These are phyloP conservation scores for Cyberlindnera euphorbiiphila DNA, from an alignment of 805 yeast genomes.

Conservation along the genomic window DNA sequence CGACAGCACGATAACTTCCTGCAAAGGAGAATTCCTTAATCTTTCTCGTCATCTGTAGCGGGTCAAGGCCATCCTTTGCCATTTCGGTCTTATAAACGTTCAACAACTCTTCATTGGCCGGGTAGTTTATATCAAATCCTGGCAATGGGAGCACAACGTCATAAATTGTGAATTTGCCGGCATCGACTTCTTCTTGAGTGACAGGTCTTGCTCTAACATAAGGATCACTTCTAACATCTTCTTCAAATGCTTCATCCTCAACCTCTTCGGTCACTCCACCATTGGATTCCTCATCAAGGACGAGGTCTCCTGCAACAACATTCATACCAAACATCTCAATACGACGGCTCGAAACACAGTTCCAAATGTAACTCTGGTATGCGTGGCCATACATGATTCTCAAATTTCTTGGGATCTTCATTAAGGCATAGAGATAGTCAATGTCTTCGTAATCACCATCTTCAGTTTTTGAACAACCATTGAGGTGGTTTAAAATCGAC, in stretches of 20 bases:
- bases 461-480: conserved; percentile 44
- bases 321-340: conserved; percentile 63
- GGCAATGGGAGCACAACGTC: conserved; percentile 96
- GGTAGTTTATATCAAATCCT: conserved; percentile 89
- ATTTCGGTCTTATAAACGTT: conserved; percentile 66
- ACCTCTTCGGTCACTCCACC: conserved; percentile 16
- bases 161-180: conserved; percentile 57
- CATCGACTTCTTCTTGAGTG: conserved; percentile 65
- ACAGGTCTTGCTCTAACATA: conserved; percentile 69
- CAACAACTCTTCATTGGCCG: conserved; percentile 57
- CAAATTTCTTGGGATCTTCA: conserved; percentile 87
- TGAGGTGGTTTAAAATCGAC: conserved; percentile 60
- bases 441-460: conserved; percentile 43
- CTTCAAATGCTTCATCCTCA: conserved; percentile 56
- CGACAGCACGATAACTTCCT: conserved; percentile 78
- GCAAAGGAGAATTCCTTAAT: conserved; percentile 87
- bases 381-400: conserved; percentile 97
- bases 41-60: conserved; percentile 77
- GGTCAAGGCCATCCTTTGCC: conserved; percentile 80
- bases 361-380: conserved; percentile 96
- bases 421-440: conserved; percentile 73
- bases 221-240: conserved; percentile 59
- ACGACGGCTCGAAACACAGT: conserved; percentile 74
- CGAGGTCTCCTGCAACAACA: conserved; percentile 80
- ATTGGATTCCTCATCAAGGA: conserved; percentile 36